Evolutionary conservation across 192 early-diverging fungal species (phyloP).

Genomic region (Coemansia sp.): DNA sequence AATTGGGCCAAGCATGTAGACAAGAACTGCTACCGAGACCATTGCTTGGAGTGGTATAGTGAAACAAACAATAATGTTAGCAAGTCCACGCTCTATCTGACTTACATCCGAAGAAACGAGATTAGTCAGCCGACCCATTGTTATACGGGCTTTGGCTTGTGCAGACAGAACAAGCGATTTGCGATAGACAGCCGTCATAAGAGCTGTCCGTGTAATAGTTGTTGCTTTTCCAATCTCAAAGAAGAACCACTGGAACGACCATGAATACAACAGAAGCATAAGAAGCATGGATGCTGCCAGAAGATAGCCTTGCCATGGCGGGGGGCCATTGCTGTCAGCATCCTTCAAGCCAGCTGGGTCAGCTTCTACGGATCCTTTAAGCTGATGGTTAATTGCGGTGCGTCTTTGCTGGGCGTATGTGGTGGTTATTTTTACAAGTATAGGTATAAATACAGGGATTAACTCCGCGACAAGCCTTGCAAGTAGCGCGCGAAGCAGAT

Average conservation of each 20-base stretch:
- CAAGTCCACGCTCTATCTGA: conserved; percentile 50
- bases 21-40: conserved; percentile 32
- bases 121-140: conserved; percentile 38
- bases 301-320: conserved; percentile 52
- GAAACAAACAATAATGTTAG: conserved; percentile 38
- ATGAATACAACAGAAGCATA: conserved; percentile 44
- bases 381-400: conserved; percentile 18
- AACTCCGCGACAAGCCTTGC: conserved; percentile 42
- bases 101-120: conserved; percentile 47
- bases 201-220: conserved; percentile 44
- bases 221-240: conserved; percentile 47
- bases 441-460: conserved; percentile 42
- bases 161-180: conserved; percentile 60
- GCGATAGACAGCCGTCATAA: conserved; percentile 60
- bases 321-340: conserved; percentile 13
- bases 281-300: conserved; percentile 50
- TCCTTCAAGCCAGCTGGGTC: not conserved
- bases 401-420: conserved; percentile 48
- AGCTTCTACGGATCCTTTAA: not conserved
- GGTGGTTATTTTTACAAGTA: conserved; percentile 41
- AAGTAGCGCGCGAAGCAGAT: conserved; percentile 26
- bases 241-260: conserved; percentile 56
- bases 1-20: conserved; percentile 44
- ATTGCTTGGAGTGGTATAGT: conserved; percentile 46
- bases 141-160: conserved; percentile 41